These are phyloP conservation scores for Leptographium lundbergii DNA, from an alignment of 2,329 filamentous ascomycete genomes.

Conservation along the genomic window DNA sequence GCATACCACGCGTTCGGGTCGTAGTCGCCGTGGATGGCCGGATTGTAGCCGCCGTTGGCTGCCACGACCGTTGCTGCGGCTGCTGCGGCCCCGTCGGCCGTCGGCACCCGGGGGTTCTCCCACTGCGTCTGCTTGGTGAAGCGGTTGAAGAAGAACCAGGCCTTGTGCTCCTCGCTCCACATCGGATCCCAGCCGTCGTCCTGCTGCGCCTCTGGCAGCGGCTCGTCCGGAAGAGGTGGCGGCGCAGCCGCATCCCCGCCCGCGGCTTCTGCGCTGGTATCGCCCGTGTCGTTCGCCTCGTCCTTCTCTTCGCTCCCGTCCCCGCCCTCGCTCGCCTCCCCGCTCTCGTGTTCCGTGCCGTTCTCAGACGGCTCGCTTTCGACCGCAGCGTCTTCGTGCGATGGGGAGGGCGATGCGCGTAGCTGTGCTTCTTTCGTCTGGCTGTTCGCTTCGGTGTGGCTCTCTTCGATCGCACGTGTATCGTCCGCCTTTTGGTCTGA, in stretches of 20 bases:
- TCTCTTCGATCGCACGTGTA: not conserved
- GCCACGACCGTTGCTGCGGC: slow-evolving; percentile 18
- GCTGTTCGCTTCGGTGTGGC: too few species aligned
- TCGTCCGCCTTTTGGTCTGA: not conserved
- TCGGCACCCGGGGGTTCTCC: slow-evolving; percentile 68
- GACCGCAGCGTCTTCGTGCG: not conserved
- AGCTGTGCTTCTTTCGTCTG: not conserved
- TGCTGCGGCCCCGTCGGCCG: slow-evolving; percentile 18
- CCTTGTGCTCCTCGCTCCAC: slow-evolving; percentile 55
- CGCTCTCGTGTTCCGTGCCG: not conserved
- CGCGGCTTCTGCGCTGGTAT: not conserved
- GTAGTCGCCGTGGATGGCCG: slow-evolving; percentile 90
- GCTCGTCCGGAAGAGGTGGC: slow-evolving; percentile 28
- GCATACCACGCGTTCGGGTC: slow-evolving; percentile 95
- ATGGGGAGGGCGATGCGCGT: not conserved
- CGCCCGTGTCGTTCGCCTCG: not conserved
- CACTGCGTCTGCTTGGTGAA: slow-evolving; percentile 64
- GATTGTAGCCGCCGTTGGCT: slow-evolving; percentile 66
- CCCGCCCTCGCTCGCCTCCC: not conserved
- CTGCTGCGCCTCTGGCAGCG: slow-evolving; percentile 33
- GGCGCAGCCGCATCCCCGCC: not conserved
- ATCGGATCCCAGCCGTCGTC: slow-evolving; percentile 68
- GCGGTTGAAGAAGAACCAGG: slow-evolving; percentile 76
- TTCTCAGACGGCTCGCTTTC: not conserved
- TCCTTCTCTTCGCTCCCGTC: not conserved